Conservation (phyloP, 192 early-diverging fungal genomes). For the Oehlia diaphana region DNA sequence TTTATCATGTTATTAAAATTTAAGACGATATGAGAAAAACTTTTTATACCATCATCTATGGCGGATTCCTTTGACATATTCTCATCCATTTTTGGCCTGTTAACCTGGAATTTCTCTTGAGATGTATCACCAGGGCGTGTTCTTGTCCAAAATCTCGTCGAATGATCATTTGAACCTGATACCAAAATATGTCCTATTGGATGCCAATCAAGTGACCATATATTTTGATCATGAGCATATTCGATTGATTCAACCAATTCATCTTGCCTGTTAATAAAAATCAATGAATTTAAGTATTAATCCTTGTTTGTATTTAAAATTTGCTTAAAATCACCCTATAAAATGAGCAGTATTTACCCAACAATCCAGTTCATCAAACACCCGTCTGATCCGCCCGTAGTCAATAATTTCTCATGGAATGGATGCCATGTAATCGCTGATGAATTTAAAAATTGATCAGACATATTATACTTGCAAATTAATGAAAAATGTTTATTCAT, state of each 20-base stretch:
- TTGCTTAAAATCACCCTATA: constrained; percentile 31
- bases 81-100: constrained; percentile 51
- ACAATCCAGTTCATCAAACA: constrained; percentile 85
- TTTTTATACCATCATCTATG: constrained; percentile 18
- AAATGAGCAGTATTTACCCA: constrained; percentile 53
- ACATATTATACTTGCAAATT: background rate
- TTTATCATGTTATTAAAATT: background rate
- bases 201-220: constrained; percentile 98
- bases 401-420: constrained; percentile 84
- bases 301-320: background rate
- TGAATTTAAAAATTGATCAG: background rate
- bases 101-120: constrained; percentile 57
- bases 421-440: constrained; percentile 94
- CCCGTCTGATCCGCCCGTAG: constrained; percentile 89
- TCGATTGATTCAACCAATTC: constrained; percentile 50
- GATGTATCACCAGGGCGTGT: constrained; percentile 79
- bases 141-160: constrained; percentile 94
- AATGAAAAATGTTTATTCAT: background rate
- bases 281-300: background rate
- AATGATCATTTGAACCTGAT: constrained; percentile 93
- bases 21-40: background rate
- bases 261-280: constrained; percentile 19
- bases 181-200: constrained; percentile 94
- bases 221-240: constrained; percentile 81
- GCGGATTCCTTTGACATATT: constrained; percentile 37